phyloP scores from a whole-genome alignment of 768 basidiomycete species.

The Pleurotus tuber-regium region DNA sequence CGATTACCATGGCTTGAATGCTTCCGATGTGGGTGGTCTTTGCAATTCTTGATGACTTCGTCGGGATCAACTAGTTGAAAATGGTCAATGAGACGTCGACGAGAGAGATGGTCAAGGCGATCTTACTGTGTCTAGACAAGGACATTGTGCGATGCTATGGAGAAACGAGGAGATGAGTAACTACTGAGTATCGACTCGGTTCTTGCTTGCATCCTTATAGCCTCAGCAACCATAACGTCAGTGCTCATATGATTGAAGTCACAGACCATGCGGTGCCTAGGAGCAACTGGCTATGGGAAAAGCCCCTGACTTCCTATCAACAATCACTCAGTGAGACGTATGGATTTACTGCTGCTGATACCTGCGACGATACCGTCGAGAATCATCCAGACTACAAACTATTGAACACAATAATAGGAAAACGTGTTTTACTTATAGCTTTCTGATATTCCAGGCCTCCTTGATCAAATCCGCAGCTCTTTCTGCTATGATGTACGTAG shows the following conservation, averaged over 20 bases:
- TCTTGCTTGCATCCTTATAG: no score
- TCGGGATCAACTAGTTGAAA: conserved; percentile 42
- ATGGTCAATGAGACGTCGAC: neutral
- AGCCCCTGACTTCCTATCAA: no score
- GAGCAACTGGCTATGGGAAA: no score
- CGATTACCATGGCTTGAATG: conserved; percentile 26
- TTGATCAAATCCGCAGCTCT: conserved; percentile 29
- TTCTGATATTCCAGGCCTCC: conserved; percentile 1
- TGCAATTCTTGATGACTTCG: conserved; percentile 39
- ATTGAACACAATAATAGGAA: neutral
- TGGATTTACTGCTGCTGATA: no score
- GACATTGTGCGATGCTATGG: conserved; percentile 23
- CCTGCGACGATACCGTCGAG: neutral
- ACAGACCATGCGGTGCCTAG: no score
- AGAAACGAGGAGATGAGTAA: no score
- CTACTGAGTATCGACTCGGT: no score
- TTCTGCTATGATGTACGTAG: conserved; percentile 28
- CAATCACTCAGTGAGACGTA: no score
- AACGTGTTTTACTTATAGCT: no score
- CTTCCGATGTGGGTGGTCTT: conserved; percentile 38
- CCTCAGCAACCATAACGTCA: conserved; percentile 1
- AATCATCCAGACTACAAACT: neutral
- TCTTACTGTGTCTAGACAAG: conserved; percentile 38
- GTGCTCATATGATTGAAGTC: conserved; percentile 4
- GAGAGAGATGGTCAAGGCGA: neutral